Percentiles rank a stretch among this genome's conserved stretches.
These are phyloP conservation scores for Mrakia blollopis DNA, from an alignment of 768 basidiomycete species.

Conservation along the genomic window DNA sequence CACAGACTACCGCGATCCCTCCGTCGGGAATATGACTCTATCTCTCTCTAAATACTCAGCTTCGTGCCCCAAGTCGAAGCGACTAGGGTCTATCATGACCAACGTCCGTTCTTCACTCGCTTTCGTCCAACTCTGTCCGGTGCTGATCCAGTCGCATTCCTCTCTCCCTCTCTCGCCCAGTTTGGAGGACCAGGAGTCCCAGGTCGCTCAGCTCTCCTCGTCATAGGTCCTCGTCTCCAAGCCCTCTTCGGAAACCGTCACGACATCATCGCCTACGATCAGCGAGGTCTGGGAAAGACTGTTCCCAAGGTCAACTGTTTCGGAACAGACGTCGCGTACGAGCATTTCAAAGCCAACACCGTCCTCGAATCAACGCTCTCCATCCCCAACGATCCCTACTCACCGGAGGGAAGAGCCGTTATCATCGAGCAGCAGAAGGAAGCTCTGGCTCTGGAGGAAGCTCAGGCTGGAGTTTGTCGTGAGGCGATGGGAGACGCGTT, in stretches of 20 bases:
- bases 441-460: not conserved
- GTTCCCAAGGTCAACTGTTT: not conserved
- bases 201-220: not conserved
- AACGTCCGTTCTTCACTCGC: not conserved
- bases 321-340: not conserved
- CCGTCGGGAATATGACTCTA: not conserved
- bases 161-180: not conserved
- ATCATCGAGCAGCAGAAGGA: not conserved
- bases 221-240: not conserved
- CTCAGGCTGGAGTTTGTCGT: not conserved
- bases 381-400: not conserved
- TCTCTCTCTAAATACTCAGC: not conserved
- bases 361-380: not conserved
- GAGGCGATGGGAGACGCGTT: not conserved
- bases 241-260: not conserved
- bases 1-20: not conserved
- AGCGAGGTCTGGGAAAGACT: not conserved
- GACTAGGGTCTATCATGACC: not conserved
- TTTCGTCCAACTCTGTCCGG: not conserved
- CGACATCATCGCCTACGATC: not conserved
- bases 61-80: not conserved
- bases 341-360: not conserved
- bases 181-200: not conserved
- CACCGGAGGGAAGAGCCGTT: not conserved
- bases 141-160: not conserved